Conservation (phyloP, 306 rosid genomes). For the Lathyrus sativus region DNA sequence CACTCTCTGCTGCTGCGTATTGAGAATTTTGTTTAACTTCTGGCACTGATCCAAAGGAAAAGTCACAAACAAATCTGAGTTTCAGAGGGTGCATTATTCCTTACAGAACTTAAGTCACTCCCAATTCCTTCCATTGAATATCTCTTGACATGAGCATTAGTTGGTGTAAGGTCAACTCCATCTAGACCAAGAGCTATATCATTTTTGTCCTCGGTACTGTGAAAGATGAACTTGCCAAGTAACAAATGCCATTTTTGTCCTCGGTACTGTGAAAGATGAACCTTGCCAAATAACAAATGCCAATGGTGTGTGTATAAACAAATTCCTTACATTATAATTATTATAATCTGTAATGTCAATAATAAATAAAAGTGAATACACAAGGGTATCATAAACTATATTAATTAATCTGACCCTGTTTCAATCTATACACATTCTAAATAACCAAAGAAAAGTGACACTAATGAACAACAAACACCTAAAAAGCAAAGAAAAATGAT, state of each 20-base stretch:
- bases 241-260: no score
- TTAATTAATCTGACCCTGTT: not conserved
- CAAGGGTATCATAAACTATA: no score
- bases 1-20: conserved; percentile 64
- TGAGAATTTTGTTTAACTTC: conserved; percentile 69
- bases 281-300: no score
- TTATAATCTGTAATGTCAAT: no score
- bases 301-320: no score
- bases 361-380: no score
- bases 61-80: conserved; percentile 47
- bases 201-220: no score
- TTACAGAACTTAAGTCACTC: conserved; percentile 51
- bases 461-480: not conserved
- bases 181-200: conserved; percentile 56
- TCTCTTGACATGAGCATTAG: conserved; percentile 49
- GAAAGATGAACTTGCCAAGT: no score
- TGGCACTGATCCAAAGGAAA: conserved; percentile 58
- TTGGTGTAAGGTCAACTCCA: conserved; percentile 59
- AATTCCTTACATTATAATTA: no score
- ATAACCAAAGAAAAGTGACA: conserved; percentile 4
- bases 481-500: conserved; percentile 27
- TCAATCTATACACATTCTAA: conserved; percentile 15
- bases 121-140: conserved; percentile 56
- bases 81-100: conserved; percentile 47
- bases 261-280: no score